These are phyloP conservation scores for Galerina marginata DNA, from an alignment of 768 basidiomycete species.

Conservation along the genomic window DNA sequence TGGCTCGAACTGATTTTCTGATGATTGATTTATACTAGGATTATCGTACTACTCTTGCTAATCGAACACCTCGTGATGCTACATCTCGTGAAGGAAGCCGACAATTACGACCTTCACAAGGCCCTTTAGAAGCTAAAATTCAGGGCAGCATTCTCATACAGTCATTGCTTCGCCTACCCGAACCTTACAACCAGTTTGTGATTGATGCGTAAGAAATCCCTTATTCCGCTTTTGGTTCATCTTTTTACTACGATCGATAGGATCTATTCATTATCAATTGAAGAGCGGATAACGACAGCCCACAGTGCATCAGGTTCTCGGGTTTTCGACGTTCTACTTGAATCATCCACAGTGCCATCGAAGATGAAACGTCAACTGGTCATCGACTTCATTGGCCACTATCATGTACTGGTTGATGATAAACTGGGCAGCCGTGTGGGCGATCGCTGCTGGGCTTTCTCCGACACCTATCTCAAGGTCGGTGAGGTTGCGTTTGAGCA, in stretches of 20 bases:
- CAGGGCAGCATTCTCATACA: slow-evolving; percentile 90
- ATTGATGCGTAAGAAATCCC: slow-evolving; percentile 62
- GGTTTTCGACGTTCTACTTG: slow-evolving; percentile 79
- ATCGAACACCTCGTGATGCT: slow-evolving; percentile 13
- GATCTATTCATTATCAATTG: slow-evolving; percentile 58
- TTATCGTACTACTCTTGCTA: slow-evolving; percentile 27
- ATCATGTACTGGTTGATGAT: slow-evolving; percentile 83
- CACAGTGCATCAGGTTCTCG: slow-evolving; percentile 71
- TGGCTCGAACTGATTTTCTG: slow-evolving; percentile 3
- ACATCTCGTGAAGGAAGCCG: slow-evolving; percentile 21
- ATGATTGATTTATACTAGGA: slow-evolving; percentile 23
- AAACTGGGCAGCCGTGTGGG: slow-evolving; percentile 89
- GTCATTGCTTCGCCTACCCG: slow-evolving; percentile 71
- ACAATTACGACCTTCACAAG: slow-evolving; percentile 24
- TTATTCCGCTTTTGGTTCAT: neutral
- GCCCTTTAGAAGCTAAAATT: slow-evolving; percentile 66
- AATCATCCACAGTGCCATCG: slow-evolving; percentile 65
- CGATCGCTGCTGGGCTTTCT: slow-evolving; percentile 88
- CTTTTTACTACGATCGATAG: slow-evolving; percentile 40
- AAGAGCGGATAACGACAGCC: slow-evolving; percentile 59
- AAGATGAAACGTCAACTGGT: slow-evolving; percentile 77
- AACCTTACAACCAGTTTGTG: slow-evolving; percentile 70
- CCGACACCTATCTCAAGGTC: slow-evolving; percentile 94
- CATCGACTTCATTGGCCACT: slow-evolving; percentile 77
- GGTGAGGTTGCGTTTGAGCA: slow-evolving; percentile 16